Base-by-base conservation (phyloP, 2,329 filamentous ascomycete species). In the Alternaria atra region DNA sequence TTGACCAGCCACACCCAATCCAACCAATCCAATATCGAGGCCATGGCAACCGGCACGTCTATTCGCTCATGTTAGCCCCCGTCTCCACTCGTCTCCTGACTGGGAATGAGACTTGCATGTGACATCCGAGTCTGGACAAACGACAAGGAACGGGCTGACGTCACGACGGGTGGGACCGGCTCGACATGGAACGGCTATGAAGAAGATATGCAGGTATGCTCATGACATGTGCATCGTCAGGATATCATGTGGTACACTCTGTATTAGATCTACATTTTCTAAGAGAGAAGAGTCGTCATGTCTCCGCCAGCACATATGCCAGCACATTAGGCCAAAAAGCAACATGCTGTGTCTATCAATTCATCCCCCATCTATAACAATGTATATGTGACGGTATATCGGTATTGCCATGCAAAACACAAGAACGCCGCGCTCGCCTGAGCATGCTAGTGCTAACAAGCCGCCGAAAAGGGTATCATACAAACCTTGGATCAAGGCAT, bases 231-330 rank as follows among this genome's bases (percentile, higher is more conserved):
- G 23, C 47, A 51, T 27, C 42, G 13, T 35, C 20, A 12, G 20
- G 23, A 23, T 25, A 7, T 37, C 23, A 37, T 37, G 39, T 27
- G 15, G 13, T 12, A 15, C 35, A 13, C 48, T 17, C 17, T 29
- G 9, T n/a, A 55, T 37, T 55, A 27, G 7, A 39, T 39, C 34
- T 37, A 23, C 52, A 35, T 15, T 29, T 44, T 53, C 15, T 23
- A 3, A 32, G 61, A 63, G 61, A 35, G 61, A 61, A 61, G 61
- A 61, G 48, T 55, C 50, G 13, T 52, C 20, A 37, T 44, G 20
- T 40, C 17, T 29, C 20, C 15, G 39, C 39, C 20, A 42, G 39
- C 39, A 42, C 39, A 42, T 15, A 6, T 39, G 47, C 39, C 32
- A 50, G 32, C 46, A 25, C 46, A 50, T 37, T 13, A 29, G 25